These are phyloP conservation scores for Nymphaea thermarum DNA, from an alignment of 164 flowering plant genomes.

Conservation along the genomic window DNA sequence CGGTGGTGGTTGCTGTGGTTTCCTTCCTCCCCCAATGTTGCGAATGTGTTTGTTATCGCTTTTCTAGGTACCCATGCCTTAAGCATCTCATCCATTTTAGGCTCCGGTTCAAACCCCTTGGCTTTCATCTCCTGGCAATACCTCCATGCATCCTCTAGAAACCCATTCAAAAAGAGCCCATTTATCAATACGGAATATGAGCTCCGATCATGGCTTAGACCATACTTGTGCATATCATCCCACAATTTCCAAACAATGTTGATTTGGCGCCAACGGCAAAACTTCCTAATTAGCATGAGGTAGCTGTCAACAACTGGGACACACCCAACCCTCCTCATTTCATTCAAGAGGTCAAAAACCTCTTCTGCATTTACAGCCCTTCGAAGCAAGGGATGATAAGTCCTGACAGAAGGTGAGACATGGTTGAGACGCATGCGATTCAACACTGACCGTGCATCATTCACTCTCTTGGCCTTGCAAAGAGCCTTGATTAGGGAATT, in stretches of 20 bases:
- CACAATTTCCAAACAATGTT: conserved; percentile 64
- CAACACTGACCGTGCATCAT: conserved; percentile 43
- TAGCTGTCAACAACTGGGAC: conserved; percentile 53
- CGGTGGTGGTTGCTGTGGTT: conserved; percentile 1
- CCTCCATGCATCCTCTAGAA: conserved; percentile 54
- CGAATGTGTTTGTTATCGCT: conserved; percentile 9
- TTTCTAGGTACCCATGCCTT: conserved; percentile 45
- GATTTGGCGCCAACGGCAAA: conserved; percentile 65
- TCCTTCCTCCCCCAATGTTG: conserved; percentile 10
- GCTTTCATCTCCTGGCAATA: conserved; percentile 66
- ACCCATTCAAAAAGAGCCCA: conserved; percentile 75
- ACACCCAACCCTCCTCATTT: conserved; percentile 49
- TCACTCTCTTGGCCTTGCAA: conserved; percentile 35
- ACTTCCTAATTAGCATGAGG: conserved; percentile 67
- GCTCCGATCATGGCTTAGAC: conserved; percentile 57
- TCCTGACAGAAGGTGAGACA: conserved; percentile 43
- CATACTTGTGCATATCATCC: conserved; percentile 52
- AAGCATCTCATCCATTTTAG: conserved; percentile 56
- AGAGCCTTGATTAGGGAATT: conserved; percentile 74
- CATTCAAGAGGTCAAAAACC: conserved; percentile 49
- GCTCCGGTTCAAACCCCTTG: conserved; percentile 49
- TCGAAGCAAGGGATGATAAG: conserved; percentile 65
- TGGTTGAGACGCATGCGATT: conserved; percentile 53
- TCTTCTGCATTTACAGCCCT: conserved; percentile 43
- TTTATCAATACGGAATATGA: conserved; percentile 63